These are phyloP conservation scores for Saccharomycopsis capsularis DNA, from an alignment of 805 yeast genomes.

Conservation along the genomic window DNA sequence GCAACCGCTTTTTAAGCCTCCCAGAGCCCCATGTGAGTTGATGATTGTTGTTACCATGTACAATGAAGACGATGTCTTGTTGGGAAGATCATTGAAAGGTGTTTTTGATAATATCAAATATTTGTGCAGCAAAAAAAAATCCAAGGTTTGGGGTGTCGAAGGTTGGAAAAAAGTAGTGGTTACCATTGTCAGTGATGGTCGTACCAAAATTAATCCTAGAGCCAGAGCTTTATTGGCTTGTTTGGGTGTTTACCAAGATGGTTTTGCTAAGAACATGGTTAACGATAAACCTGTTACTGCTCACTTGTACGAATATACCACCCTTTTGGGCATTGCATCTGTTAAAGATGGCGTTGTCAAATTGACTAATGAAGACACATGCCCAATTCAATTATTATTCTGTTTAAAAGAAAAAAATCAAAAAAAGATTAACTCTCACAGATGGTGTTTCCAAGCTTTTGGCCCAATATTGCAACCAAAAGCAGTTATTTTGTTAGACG, in stretches of 20 bases:
- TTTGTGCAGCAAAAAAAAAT: slow-evolving; percentile 56
- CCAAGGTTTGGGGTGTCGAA: slow-evolving; percentile 93
- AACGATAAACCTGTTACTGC: slow-evolving; percentile 76
- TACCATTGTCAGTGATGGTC: slow-evolving; percentile 85
- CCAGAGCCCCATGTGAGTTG: slow-evolving; percentile 71
- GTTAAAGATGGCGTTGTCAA: slow-evolving; percentile 62
- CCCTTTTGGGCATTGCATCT: slow-evolving; percentile 80
- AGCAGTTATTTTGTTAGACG: slow-evolving; percentile 79
- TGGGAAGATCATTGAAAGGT: slow-evolving; percentile 85
- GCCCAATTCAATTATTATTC: slow-evolving; percentile 83
- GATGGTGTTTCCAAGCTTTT: slow-evolving; percentile 96
- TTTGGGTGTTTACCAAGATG: slow-evolving; percentile 90
- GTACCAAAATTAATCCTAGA: slow-evolving; percentile 73
- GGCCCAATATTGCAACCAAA: slow-evolving; percentile 78
- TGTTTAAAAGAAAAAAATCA: slow-evolving; percentile 87
- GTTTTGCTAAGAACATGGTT: slow-evolving; percentile 89
- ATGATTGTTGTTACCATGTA: slow-evolving; percentile 85
- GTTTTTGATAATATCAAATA: slow-evolving; percentile 82
- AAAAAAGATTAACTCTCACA: slow-evolving; percentile 87
- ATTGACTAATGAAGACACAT: slow-evolving; percentile 88
- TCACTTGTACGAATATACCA: slow-evolving; percentile 89
- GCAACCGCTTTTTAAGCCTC: slow-evolving; percentile 71
- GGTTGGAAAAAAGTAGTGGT: slow-evolving; percentile 95
- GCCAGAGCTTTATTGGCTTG: slow-evolving; percentile 79
- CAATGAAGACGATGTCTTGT: slow-evolving; percentile 76